Evolutionary conservation across 805 yeast genomes (phyloP), one percentile per base, ranked within the genome.

Genomic region (Sungouiozyma ichnusensis): DNA sequence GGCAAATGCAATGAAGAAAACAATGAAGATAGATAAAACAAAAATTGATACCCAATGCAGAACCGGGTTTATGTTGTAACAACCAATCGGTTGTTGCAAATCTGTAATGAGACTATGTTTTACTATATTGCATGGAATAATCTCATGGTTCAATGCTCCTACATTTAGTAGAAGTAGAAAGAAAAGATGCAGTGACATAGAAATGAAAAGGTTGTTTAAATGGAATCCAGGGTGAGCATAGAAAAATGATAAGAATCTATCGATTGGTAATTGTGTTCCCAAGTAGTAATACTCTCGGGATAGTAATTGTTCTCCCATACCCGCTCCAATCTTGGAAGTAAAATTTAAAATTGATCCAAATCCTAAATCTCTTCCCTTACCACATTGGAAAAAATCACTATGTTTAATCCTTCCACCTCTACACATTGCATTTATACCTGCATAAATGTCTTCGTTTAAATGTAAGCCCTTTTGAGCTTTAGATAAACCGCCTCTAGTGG

Each of bases 181-280:
- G 62, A 90, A 88, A 54, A 86, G 60, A 54, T 85, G 92, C n/a
- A 87, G 79, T 0, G 97, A 86, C 32, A 86, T 61, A 52, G 86
- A 79, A 47, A 90, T 90, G 54, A 88, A 85, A 50, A 88, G 68
- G 58, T 90, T 90, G 60, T 90, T 90, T 52, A 90, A 68, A 62
- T 90, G 97, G 67, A 90, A 90, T 4, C 97, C 97, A 9, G 96
- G 90, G 61, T 90, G 97, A 0, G 97, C 97, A 64, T 90, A 90
- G 62, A 85, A 90, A 63, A 90, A 90, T 0, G 97, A 85, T 40
- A 90, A 64, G 65, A 90, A 88, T 38, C 96, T 65, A 59, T 90
- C 97, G 36, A 88, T 70, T 2, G 96, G 95, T 42, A 90, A 67
- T 52, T 79, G 85, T 2, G 95, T 85, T 1, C 97, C 97, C 46